Conservation (phyloP, 1,284 basidiomycete genomes). For the Microbotryum violaceum region DNA sequence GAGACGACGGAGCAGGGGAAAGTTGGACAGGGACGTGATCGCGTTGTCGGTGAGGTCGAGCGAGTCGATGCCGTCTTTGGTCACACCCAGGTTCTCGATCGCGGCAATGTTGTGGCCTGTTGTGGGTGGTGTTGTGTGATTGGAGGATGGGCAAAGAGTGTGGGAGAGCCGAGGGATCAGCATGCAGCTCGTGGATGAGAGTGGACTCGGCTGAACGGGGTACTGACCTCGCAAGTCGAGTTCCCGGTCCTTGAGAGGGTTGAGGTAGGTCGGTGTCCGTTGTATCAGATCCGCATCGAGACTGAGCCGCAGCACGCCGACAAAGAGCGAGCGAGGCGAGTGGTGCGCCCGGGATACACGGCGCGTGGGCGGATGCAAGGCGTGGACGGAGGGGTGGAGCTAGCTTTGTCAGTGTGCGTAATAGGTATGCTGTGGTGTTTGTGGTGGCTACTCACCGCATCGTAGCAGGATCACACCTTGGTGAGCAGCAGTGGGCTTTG, state of each 20-base stretch:
- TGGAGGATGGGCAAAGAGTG: too few species aligned
- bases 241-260: constrained; percentile 87
- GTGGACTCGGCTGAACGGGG: not conserved
- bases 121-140: too few species aligned
- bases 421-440: too few species aligned
- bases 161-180: not conserved
- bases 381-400: not conserved
- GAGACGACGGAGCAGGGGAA: constrained; percentile 72
- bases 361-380: not conserved
- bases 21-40: constrained; percentile 75
- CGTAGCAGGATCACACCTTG: too few species aligned
- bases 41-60: constrained; percentile 97
- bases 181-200: not conserved
- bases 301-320: not conserved
- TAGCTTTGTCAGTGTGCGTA: too few species aligned
- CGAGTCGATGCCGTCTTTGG: constrained; percentile 61
- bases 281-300: constrained; percentile 84
- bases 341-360: not conserved
- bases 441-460: too few species aligned
- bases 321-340: not conserved
- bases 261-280: constrained; percentile 67
- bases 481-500: too few species aligned
- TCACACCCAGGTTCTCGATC: constrained; percentile 98
- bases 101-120: constrained; percentile 92
- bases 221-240: constrained; percentile 81